Conservation (phyloP, 192 early-diverging fungal species). For the Backusella liffmaniae region DNA sequence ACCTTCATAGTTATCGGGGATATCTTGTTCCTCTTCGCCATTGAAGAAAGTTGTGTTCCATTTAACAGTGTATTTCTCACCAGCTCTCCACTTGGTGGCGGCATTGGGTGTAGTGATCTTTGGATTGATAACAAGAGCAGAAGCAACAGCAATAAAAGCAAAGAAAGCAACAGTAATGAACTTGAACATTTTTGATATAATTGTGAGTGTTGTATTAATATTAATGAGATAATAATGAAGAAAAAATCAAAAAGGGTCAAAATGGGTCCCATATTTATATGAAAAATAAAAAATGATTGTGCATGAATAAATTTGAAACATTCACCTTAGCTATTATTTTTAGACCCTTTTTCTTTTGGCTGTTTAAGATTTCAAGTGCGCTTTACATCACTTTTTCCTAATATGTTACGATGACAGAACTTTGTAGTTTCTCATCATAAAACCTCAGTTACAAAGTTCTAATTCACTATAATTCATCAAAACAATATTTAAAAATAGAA, state of each 20-base stretch:
- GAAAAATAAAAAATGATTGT: not conserved
- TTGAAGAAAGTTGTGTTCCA: slow-evolving; percentile 7
- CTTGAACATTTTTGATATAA: slow-evolving; percentile 9
- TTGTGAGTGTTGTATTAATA: not conserved
- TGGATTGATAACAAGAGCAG: slow-evolving; percentile 10
- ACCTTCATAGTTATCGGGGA: slow-evolving; percentile 21
- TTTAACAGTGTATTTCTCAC: slow-evolving; percentile 13
- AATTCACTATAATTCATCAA: not conserved
- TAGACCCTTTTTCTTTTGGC: not conserved
- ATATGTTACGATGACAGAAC: not conserved
- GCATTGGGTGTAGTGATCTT: slow-evolving; percentile 7
- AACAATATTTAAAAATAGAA: not conserved
- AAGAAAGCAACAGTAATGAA: slow-evolving; percentile 12
- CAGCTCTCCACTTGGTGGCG: slow-evolving; percentile 21
- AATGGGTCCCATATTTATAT: not conserved
- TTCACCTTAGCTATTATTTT: not conserved
- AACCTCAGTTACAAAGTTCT: not conserved
- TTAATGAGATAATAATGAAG: not conserved
- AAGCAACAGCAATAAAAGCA: not conserved
- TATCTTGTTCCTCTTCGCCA: not conserved
- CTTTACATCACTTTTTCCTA: not conserved
- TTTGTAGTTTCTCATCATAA: not conserved
- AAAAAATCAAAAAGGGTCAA: not conserved
- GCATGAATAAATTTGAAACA: slow-evolving; percentile 6
- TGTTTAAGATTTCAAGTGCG: not conserved